A percentile compares a stretch with the other conserved stretches of the same genome.
These are phyloP conservation scores for Pelargonium nanum DNA, from an alignment of 345 rosid species.

Conservation along the genomic window DNA sequence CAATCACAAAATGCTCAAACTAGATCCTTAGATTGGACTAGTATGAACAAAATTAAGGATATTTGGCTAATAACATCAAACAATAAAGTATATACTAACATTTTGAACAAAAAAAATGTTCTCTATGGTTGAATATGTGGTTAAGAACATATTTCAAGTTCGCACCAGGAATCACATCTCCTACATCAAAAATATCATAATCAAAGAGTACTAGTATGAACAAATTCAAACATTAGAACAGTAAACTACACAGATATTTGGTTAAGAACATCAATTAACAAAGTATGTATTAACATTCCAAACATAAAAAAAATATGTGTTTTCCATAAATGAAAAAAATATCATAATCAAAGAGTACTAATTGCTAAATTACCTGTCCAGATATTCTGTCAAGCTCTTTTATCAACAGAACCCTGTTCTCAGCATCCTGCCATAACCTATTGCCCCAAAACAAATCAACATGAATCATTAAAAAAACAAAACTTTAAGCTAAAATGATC, in stretches of 20 bases:
- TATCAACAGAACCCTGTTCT: conserved; percentile 57
- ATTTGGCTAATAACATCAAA: too few relatives aligned
- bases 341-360: neutral
- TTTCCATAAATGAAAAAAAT: neutral
- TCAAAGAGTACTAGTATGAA: neutral
- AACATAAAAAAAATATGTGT: neutral
- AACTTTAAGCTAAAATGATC: neutral
- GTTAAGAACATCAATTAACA: too few relatives aligned
- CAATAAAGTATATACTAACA: too few relatives aligned
- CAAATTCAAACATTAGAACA: too few relatives aligned
- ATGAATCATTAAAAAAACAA: neutral
- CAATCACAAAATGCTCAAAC: neutral
- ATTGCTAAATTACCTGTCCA: conserved; percentile 45
- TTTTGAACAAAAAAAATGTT: too few relatives aligned
- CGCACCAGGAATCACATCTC: neutral
- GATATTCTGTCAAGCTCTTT: conserved; percentile 66
- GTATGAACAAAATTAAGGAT: neutral
- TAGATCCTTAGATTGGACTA: neutral
- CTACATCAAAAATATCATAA: neutral
- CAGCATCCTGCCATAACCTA: conserved; percentile 89
- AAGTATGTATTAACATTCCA: too few relatives aligned
- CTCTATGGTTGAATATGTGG: too few relatives aligned
- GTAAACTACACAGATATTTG: too few relatives aligned
- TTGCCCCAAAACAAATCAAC: conserved; percentile 7
- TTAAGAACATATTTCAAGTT: neutral